Base-by-base conservation (phyloP, 2,329 filamentous ascomycete genomes). In the Sodiomyces alkalinus region DNA sequence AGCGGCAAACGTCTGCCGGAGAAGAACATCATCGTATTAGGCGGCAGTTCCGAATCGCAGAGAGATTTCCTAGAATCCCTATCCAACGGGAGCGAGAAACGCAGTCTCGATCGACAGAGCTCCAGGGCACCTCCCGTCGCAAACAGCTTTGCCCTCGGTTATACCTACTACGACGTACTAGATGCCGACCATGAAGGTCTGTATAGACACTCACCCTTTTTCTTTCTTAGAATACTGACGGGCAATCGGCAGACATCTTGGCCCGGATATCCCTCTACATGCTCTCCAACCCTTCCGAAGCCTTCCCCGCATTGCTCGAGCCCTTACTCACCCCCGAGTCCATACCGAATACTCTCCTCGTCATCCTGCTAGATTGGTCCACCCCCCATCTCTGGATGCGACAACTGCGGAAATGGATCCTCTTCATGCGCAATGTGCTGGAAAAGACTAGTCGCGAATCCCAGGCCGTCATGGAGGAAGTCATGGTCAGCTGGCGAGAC, bases 321-420 rank as follows among this genome's bases (percentile, higher is more conserved):
- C 85, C 86, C 15, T 77, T 93, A 28, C 67, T 94, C 35, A 92
- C 80, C 12, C 75, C 81, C 23, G 71, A 81, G 51, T 77, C 82
- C 6, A 79, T 93, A 46, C 76, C 81, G 17, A 79, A 92, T 49
- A 92, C 81, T 26, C 67, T 92, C 35, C 69, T 96, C 37, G 80
- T 92, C 36, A 74, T 98, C 43, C 61, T 98, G n/a, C 65, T 98
- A 23, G 86, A 94, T 58, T 98, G 90, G 90, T 78, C 80, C 33
- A 74, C 90, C 47, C 90, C 90, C 10, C 93, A 90, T 74, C 63
- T 74, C 37, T 98, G 92, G 83, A 68, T 94, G 46, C 72, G 82
- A 33, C 79, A 93, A 52, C 60, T 98, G 32, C 71, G 82, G 45
- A 79, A 80, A 47, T 98, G 90, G 90, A 74, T 96, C 35, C 67